Evolutionary conservation across 208 protist species (phyloP).

Genomic region (Borovskyia barvae): DNA sequence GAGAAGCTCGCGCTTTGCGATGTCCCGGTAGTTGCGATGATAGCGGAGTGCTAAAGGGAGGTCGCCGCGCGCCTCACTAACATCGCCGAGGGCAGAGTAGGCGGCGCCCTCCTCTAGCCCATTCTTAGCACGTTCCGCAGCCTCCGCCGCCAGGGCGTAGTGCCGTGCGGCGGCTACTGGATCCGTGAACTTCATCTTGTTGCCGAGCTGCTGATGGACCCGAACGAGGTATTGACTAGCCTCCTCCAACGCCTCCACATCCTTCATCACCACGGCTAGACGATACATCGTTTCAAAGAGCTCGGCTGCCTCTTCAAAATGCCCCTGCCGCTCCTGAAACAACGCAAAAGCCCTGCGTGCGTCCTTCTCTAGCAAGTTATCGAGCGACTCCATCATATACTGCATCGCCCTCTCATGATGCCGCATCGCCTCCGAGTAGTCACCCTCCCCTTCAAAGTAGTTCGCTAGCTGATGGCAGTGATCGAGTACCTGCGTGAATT

Average conservation of each 20-base stretch:
- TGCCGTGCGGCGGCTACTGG: conserved; percentile 34
- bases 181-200: conserved; percentile 27
- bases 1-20: conserved; percentile 41
- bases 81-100: conserved; percentile 66
- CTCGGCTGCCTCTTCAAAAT: conserved; percentile 45
- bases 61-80: conserved; percentile 71
- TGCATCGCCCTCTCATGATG: conserved; percentile 67
- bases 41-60: conserved; percentile 67
- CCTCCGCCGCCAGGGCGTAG: conserved; percentile 50
- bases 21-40: conserved; percentile 57
- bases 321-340: conserved; percentile 68
- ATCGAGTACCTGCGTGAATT: conserved; percentile 66
- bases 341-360: conserved; percentile 49
- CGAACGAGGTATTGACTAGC: conserved; percentile 64
- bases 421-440: conserved; percentile 73
- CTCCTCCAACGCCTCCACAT: conserved; percentile 34
- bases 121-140: conserved; percentile 41
- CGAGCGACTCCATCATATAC: conserved; percentile 75
- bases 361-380: conserved; percentile 58
- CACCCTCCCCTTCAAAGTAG: conserved; percentile 82
- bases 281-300: conserved; percentile 68
- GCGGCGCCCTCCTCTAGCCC: conserved; percentile 46
- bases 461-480: conserved; percentile 65
- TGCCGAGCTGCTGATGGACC: conserved; percentile 63
- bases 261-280: conserved; percentile 54